These are phyloP conservation scores for Raddia guianensis DNA, from an alignment of 176 grass and related monocot species.

Conservation along the genomic window DNA sequence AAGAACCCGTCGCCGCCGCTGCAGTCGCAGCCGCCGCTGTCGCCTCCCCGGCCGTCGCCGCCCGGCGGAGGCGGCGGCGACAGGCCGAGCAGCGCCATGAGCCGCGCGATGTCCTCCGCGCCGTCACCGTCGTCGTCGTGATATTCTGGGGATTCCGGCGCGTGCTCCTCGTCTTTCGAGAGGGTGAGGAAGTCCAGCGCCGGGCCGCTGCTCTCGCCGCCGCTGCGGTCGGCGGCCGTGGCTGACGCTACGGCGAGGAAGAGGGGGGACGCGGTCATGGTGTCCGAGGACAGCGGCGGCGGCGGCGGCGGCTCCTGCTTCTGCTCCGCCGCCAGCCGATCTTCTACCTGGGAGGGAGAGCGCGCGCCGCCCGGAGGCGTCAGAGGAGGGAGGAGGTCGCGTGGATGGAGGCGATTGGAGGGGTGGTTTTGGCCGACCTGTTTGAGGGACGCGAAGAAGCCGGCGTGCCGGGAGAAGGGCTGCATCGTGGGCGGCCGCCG, in stretches of 20 bases:
- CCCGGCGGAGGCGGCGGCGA: conserved; percentile 8
- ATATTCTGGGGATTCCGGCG: not conserved
- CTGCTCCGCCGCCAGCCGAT: conserved; percentile 48
- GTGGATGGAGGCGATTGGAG: not conserved
- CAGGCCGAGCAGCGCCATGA: conserved; percentile 58
- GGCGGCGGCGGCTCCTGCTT: not conserved
- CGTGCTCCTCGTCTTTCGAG: conserved; percentile 3
- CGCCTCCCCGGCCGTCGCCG: not conserved
- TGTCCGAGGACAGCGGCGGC: conserved; percentile 1
- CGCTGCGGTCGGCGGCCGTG: not conserved
- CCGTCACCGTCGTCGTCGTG: not conserved
- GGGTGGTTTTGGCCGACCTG: conserved; percentile 33
- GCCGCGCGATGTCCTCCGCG: conserved; percentile 50
- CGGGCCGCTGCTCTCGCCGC: conserved; percentile 49
- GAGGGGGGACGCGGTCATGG: conserved; percentile 50
- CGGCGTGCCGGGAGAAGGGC: conserved; percentile 48
- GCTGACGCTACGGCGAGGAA: conserved; percentile 40
- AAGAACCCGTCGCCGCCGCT: conserved; percentile 58
- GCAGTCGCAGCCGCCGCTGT: conserved; percentile 51
- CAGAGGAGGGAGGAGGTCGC: not conserved
- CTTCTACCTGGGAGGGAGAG: conserved; percentile 47
- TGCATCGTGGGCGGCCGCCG: conserved; percentile 32
- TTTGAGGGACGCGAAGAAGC: conserved; percentile 64
- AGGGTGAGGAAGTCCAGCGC: conserved; percentile 59
- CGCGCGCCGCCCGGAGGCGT: not conserved